These are phyloP conservation scores for Metrosideros polymorpha DNA, from an alignment of 441 rosid species.

Conservation along the genomic window DNA sequence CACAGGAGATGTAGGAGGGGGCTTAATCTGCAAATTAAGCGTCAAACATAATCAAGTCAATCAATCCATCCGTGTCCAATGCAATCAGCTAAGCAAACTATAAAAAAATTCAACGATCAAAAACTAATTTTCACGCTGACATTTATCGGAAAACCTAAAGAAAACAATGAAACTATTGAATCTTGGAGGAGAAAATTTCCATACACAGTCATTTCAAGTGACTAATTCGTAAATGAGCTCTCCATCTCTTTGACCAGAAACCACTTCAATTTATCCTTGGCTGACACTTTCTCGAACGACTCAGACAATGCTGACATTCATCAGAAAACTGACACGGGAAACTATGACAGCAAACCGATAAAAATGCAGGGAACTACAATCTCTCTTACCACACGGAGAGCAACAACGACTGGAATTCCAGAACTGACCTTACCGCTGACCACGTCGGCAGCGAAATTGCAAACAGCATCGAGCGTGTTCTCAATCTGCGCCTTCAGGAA, in stretches of 20 bases:
- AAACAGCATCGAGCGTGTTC: slow-evolving; percentile 52
- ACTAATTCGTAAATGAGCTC: neutral
- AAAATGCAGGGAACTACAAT: neutral
- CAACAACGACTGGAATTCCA: neutral
- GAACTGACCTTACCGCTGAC: slow-evolving; percentile 75
- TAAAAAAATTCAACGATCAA: neutral
- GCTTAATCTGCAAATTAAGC: slow-evolving; percentile 52
- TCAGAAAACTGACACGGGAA: neutral
- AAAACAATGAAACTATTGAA: neutral
- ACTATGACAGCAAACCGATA: neutral
- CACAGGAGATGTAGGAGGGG: slow-evolving; percentile 48
- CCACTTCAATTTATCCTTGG: neutral
- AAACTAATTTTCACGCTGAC: neutral
- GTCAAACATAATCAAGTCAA: neutral
- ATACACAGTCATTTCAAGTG: neutral
- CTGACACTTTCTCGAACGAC: neutral
- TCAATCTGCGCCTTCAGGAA: slow-evolving; percentile 55
- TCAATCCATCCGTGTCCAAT: neutral
- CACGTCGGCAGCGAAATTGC: slow-evolving; percentile 58
- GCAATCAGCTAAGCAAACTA: neutral
- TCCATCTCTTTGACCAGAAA: neutral
- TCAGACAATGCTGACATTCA: neutral
- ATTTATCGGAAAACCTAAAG: neutral
- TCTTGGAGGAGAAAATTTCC: neutral
- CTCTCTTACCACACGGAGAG: neutral